These are phyloP conservation scores for Dalbergia cochinchinensis DNA, from an alignment of 306 rosid species.

Conservation along the genomic window DNA sequence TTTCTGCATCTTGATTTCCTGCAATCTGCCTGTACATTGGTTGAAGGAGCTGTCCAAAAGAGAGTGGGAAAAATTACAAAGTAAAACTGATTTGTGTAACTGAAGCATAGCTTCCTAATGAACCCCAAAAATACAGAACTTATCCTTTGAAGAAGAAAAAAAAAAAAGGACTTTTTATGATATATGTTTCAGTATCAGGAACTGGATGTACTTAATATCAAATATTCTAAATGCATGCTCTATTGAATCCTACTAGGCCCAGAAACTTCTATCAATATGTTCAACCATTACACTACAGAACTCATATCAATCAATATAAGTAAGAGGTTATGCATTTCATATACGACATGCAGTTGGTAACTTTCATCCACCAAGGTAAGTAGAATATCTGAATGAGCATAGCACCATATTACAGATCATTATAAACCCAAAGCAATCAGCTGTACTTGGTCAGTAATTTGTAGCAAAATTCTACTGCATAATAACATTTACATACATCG, in stretches of 20 bases:
- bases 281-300: constrained; percentile 31
- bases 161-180: neutral
- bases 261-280: constrained; percentile 37
- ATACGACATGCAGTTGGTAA: neutral
- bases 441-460: neutral
- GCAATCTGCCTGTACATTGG: constrained; percentile 99
- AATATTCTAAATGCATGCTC: constrained; percentile 23
- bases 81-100: constrained; percentile 26
- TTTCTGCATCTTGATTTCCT: constrained; percentile 96
- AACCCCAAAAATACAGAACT: constrained; percentile 11
- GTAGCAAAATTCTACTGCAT: constrained; percentile 3
- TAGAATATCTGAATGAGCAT: constrained; percentile 27
- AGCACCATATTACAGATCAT: neutral
- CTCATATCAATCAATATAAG: constrained; percentile 28
- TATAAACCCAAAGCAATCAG: constrained; percentile 30
- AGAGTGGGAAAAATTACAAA: constrained; percentile 41
- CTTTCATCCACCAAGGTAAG: constrained; percentile 33
- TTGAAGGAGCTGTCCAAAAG: constrained; percentile 84
- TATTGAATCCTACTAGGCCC: constrained; percentile 19
- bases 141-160: neutral
- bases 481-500: constrained; percentile 18
- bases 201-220: constrained; percentile 27
- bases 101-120: constrained; percentile 36
- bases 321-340: constrained; percentile 20
- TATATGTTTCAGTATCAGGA: constrained; percentile 28